Evolutionary conservation across 116 monocot species (phyloP).

Genomic region (Papilionanthe hybrid): DNA sequence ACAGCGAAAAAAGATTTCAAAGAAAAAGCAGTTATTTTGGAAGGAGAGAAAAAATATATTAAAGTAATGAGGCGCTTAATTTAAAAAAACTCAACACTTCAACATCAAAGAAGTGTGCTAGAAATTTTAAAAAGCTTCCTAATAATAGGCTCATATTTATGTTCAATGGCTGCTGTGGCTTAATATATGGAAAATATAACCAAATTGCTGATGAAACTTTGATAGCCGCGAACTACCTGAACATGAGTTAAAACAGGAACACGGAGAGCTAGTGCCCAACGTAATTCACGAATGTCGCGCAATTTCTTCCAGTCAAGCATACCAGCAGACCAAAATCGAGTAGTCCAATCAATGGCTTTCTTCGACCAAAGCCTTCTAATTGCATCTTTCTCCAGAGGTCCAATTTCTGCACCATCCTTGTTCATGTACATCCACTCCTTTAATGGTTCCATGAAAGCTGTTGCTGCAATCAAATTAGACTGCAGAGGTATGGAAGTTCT

Average conservation of each 20-base stretch:
- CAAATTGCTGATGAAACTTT: not conserved
- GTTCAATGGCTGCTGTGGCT: not conserved
- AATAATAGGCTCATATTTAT: not conserved
- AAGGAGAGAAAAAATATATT: not conserved
- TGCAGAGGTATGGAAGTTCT: constrained; percentile 94
- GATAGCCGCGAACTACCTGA: constrained; percentile 52
- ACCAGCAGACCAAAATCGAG: constrained; percentile 91
- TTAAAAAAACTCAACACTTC: not conserved
- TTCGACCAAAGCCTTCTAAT: constrained; percentile 91
- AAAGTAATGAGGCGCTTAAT: not conserved
- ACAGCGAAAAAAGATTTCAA: not conserved
- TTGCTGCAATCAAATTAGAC: constrained; percentile 94
- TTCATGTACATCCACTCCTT: constrained; percentile 97
- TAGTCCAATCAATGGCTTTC: constrained; percentile 84
- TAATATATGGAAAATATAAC: not conserved
- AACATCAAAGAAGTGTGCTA: not conserved
- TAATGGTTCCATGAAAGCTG: constrained; percentile 96
- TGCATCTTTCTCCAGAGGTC: constrained; percentile 94
- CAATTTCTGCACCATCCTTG: constrained; percentile 68
- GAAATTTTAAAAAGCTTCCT: not conserved
- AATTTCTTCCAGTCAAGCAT: constrained; percentile 94
- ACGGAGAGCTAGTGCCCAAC: constrained; percentile 81
- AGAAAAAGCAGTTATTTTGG: not conserved
- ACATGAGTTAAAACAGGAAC: constrained; percentile 85
- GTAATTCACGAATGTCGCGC: constrained; percentile 94